A percentile compares a stretch with the other conserved stretches of the same genome.
phyloP scores from a whole-genome alignment of 495 filamentous ascomycete species.

The Sphaerosporella brunnea region DNA sequence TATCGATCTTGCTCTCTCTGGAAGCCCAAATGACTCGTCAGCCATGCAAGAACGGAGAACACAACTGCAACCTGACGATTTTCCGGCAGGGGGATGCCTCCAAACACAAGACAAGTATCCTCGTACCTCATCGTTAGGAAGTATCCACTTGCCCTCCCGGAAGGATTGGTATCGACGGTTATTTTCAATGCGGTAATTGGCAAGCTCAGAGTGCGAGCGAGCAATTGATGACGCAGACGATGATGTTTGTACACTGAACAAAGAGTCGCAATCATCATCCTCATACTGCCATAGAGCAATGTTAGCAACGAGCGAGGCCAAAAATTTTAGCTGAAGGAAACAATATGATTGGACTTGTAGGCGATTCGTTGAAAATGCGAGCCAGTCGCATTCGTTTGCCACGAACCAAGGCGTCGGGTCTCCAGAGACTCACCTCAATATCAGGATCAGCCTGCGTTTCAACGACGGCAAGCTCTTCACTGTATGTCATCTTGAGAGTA shows the following conservation, averaged over 20 bases:
- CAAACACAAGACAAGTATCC: no score
- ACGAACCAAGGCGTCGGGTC: no score
- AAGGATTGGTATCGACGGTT: constrained; percentile 22
- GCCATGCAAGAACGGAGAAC: neutral
- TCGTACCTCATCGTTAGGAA: constrained; percentile 22
- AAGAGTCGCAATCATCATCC: neutral
- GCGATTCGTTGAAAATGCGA: no score
- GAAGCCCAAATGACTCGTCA: neutral
- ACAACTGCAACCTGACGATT: neutral
- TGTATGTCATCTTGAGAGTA: no score
- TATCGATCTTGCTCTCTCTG: constrained; percentile 24
- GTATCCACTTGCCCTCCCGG: constrained; percentile 20
- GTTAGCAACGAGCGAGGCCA: no score
- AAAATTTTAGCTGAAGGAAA: no score
- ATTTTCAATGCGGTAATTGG: constrained; percentile 24
- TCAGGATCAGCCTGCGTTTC: no score
- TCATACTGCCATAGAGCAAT: no score
- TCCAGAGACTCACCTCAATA: no score
- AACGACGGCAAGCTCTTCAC: no score
- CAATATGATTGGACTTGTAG: no score
- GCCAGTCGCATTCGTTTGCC: no score
- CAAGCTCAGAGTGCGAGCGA: constrained; percentile 3
- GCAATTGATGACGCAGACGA: constrained; percentile 3
- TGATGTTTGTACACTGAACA: constrained; percentile 1
- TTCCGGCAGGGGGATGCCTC: neutral